Base-by-base conservation (phyloP, 495 filamentous ascomycete species). In the Acidomyces sp. region DNA sequence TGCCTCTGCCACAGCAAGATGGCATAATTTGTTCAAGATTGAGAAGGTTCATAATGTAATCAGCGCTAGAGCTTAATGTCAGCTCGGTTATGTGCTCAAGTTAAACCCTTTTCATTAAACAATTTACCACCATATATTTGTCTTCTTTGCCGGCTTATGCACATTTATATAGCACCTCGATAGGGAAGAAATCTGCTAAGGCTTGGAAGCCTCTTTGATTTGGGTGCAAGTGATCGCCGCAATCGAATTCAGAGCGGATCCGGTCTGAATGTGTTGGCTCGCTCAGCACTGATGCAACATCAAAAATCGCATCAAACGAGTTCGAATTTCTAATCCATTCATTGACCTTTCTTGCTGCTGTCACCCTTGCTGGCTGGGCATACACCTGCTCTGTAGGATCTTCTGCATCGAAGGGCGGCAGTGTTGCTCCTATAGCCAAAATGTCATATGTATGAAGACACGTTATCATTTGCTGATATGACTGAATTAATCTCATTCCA, bases 191-290 rank as follows among this genome's bases (percentile, higher is more conserved):
- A 51, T 72, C 63, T 3, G 76, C 79, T 51, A 85, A 65, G 0
- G 64, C 68, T 51, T 76, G 62, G 55, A 72, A 84, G 0, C 72
- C 78, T 6, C 55, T 63, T n/a, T 64, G 67, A 59, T 77, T 83
- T 0, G 77, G 77, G 64, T 85, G 79, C 51, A 85, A 55, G 52
- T 73, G 72, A 59, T 83, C 80, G 0, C 80, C 80, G 3, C 75
- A 71, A 45, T 84, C 70, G 53, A 65, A 80, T 52, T 66, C 46
- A 13, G 33, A 49, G 27, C 58, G 60, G 46, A 83, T 45, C 48
- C 60, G 42, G 39, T 56, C 59, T 19, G 56, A 51, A 21, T 65
- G 59, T 1, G 55, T 48, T 10, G 65, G 62, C 55, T 81, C 69
- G 19, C 69, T 62, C 33, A 82, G 34, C 17, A 74, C 56, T 31